Base-by-base conservation (phyloP, 2,329 filamentous ascomycete species). In the Blastomyces parvus region DNA sequence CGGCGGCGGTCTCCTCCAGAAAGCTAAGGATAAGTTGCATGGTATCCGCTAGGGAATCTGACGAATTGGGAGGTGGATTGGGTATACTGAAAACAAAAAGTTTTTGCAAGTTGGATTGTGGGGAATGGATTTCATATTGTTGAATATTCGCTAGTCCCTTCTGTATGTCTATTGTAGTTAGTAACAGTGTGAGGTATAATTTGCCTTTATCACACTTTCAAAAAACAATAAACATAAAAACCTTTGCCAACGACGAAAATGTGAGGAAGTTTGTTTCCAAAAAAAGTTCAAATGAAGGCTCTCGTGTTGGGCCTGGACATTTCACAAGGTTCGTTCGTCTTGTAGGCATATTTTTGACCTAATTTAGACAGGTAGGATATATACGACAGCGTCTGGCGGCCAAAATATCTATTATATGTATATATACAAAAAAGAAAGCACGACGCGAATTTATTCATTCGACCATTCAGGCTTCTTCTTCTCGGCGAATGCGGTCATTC, bases 391-490 rank as follows among this genome's bases (percentile, higher is more conserved):
- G 9, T 7, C 22, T 57, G 19, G n/a, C 7, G 6, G 55, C 36
- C 36, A 27, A 58, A 58, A 58, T 56, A 38, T 38, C 9, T 56
- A 42, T 57, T 42, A 25, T 58, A 17, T 48, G 60, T 62, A 61
- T 42, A 40, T 27, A 59, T 59, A 59, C 25, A 62, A 53, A 50
- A 56, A 56, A 38, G 4, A 13, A 22, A 42, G n/a, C 8, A 38
- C 3, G 56, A 11, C 25, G 25, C 25, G 38, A 14, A 60, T 67
- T 67, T 83, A 95, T 74, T 90, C 86, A 75, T 97, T 82, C 66
- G 83, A 86, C 93, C 94, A 99, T 75, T 94, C 86, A 0, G 94
- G 80, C 83, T 95, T 95, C 80, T 89, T 86, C 86, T 97, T 97
- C 78, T 92, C 89, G 1, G 90, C 89, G 82, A 99, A 99, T 14